A percentile compares a stretch with the other conserved stretches of the same genome.
phyloP scores from a whole-genome alignment of 2,329 filamentous ascomycete genomes.

The Mycosphaerella sp. region DNA sequence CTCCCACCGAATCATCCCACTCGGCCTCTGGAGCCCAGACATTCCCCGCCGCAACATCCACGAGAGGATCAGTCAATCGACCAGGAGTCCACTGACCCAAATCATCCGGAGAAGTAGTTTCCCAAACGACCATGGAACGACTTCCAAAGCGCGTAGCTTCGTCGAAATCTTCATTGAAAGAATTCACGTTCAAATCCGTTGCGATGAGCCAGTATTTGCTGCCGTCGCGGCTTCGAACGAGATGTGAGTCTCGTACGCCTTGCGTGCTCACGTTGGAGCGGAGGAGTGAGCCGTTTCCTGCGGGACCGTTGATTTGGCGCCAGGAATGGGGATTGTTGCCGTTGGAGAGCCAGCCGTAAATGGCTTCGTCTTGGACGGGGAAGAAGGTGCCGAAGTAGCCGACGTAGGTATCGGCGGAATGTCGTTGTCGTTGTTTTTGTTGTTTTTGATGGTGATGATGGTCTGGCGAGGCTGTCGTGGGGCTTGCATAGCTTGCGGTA shows the following conservation, averaged over 20 bases:
- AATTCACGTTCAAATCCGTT: conserved; percentile 22
- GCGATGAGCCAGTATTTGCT: conserved; percentile 19
- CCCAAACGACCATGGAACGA: conserved; percentile 18
- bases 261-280: conserved; percentile 12
- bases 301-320: conserved; percentile 8
- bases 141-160: conserved; percentile 24
- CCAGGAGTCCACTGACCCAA: conserved; percentile 13
- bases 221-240: conserved; percentile 13
- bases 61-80: conserved; percentile 9
- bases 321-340: conserved; percentile 19
- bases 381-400: conserved; percentile 21
- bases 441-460: no score
- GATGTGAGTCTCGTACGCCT: conserved; percentile 17
- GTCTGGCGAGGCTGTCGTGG: no score
- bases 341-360: conserved; percentile 17
- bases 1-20: conserved; percentile 12
- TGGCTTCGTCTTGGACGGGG: conserved; percentile 30
- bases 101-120: neutral
- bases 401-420: conserved; percentile 8
- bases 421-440: neutral
- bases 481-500: no score
- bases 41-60: conserved; percentile 15
- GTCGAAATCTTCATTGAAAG: conserved; percentile 23
- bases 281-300: conserved; percentile 12
- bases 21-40: conserved; percentile 16